Base-by-base conservation (phyloP, 2,329 filamentous ascomycete genomes). In the Ceratocystis huliohia region DNA sequence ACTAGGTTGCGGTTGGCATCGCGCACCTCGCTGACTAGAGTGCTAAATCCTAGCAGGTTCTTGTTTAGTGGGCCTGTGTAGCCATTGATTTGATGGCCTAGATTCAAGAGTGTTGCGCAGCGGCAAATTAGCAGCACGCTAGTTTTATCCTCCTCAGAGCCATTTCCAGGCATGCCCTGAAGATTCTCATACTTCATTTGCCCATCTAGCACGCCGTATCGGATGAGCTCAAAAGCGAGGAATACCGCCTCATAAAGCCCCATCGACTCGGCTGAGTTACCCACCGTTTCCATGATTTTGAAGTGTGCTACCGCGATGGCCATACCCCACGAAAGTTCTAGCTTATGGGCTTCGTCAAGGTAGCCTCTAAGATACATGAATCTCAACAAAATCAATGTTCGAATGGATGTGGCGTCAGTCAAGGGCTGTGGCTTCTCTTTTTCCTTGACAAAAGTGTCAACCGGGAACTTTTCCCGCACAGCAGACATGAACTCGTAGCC, bases 61-160 rank as follows among this genome's bases (percentile, higher is more conserved):
- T 94, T 88, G 79, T 91, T 96, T 1, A 99, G 81, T 1, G 94
- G 93, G 0, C 94, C 94, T 1, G 93, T 96, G 76, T 96, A 99
- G 37, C 94, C 94, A 71, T 93, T 92, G 2, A 83, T 81, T 71
- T 89, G 84, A 74, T 99, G 94, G 41, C 86, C 84, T 69, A 97
- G 80, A 72, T 88, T 90, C 64, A 91, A 83, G 67, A 97, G 80
- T 65, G 89, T 91, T 15, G 92, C 89, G 69, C 92, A 88, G 48
- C 94, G 88, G 70, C 91, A 94, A 71, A 97, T 86, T 57, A 99
- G 81, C 66, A 94, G 82, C 57, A 91, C 85, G 72, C 87, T 88
- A 41, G 83, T 81, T 74, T 89, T 91, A 70, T 96, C 91, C 50
- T 89, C 84, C 3, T 88, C 88, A 73, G 74, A 76, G 56, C 80